A percentile compares a stretch with the other conserved stretches of the same genome.
phyloP scores from a whole-genome alignment of 2,329 filamentous ascomycete species.

The Polytolypa hystricis region DNA sequence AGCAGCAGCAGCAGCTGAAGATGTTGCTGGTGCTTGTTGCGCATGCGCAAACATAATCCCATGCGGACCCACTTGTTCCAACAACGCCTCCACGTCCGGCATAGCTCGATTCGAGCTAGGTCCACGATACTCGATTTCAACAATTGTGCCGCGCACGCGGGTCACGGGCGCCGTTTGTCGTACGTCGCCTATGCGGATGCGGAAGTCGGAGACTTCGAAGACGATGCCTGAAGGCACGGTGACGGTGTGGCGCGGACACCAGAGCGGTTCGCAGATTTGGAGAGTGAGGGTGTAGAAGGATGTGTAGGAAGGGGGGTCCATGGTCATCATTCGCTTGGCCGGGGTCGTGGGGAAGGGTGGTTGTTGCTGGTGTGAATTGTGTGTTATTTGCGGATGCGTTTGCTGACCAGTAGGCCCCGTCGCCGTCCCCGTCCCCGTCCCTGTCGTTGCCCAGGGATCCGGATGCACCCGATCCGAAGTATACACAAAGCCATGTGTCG shows the following conservation, averaged over 20 bases:
- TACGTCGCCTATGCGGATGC: constrained; percentile 32
- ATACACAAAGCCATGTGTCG: constrained; percentile 31
- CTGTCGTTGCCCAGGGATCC: constrained; percentile 9
- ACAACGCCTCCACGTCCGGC: neutral
- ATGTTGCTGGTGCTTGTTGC: neutral
- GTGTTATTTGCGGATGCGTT: neutral
- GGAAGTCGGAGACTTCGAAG: constrained; percentile 34
- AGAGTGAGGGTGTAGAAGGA: constrained; percentile 31
- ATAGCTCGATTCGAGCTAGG: constrained; percentile 11
- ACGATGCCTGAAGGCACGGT: constrained; percentile 24
- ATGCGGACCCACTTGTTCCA: no score
- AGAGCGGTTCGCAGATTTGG: constrained; percentile 32
- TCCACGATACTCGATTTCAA: constrained; percentile 35
- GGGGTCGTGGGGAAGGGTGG: constrained; percentile 4
- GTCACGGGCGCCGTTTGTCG: constrained; percentile 28
- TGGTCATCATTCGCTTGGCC: constrained; percentile 29
- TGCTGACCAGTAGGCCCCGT: neutral
- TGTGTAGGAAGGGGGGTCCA: constrained; percentile 23
- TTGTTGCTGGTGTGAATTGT: constrained; percentile 1
- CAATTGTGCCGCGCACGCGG: constrained; percentile 30
- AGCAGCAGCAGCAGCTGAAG: neutral
- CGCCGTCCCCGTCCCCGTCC: neutral
- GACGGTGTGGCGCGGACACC: constrained; percentile 31
- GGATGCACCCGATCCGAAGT: constrained; percentile 21
- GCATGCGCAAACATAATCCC: no score